These are phyloP conservation scores for Alternaria ventricosa DNA, from an alignment of 2,329 filamentous ascomycete species.

Conservation along the genomic window DNA sequence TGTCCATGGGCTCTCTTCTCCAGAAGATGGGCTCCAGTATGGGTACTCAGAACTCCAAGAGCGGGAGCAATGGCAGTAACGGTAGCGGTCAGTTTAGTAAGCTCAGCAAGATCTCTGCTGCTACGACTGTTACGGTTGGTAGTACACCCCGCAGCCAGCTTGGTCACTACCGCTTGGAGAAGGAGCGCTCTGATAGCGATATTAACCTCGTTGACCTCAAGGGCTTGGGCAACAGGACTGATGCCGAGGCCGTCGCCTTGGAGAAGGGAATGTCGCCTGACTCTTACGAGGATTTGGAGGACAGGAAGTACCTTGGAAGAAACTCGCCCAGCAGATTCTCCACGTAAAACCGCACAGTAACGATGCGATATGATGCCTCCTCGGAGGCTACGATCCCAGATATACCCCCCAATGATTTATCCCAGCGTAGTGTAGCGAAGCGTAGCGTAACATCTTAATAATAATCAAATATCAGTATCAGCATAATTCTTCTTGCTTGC, in stretches of 20 bases:
- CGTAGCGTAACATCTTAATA: background rate
- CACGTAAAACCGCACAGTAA: background rate
- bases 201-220: slow-evolving; percentile 8
- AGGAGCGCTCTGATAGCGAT: background rate
- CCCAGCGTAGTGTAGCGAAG: background rate
- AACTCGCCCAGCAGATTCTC: background rate
- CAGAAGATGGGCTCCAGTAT: slow-evolving; percentile 6
- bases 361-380: background rate
- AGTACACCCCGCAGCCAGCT: background rate
- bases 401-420: background rate
- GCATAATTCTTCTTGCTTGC: background rate
- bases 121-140: background rate
- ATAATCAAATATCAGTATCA: background rate
- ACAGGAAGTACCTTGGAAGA: background rate
- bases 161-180: background rate
- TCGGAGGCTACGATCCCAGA: background rate
- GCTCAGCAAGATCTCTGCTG: slow-evolving; percentile 10
- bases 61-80: background rate
- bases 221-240: slow-evolving; percentile 1
- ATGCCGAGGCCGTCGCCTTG: background rate
- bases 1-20: slow-evolving; percentile 7
- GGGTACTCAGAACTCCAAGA: slow-evolving; percentile 3
- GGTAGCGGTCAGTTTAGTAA: background rate
- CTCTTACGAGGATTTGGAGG: background rate
- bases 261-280: background rate